These are phyloP conservation scores for Trichosporon asahii DNA, from an alignment of 1,284 basidiomycete genomes.

Conservation along the genomic window DNA sequence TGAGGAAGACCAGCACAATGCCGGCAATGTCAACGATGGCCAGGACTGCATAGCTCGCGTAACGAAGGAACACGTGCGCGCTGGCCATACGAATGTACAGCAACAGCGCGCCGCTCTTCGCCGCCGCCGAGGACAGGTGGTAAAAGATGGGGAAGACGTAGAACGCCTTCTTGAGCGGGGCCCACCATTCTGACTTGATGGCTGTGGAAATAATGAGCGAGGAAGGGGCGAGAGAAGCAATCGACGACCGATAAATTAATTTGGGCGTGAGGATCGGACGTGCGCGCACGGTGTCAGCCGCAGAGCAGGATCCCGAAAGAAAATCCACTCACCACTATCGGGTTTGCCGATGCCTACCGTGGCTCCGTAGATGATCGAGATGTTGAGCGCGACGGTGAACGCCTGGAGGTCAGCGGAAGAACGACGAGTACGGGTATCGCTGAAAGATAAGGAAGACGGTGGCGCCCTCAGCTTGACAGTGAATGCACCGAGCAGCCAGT, in stretches of 20 bases:
- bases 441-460: not conserved
- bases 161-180: slow-evolving; percentile 32
- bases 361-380: slow-evolving; percentile 40
- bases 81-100: slow-evolving; percentile 51
- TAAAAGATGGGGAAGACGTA: slow-evolving; percentile 50
- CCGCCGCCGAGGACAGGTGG: slow-evolving; percentile 46
- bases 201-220: slow-evolving; percentile 14
- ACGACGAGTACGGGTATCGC: slow-evolving; percentile 2
- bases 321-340: slow-evolving; percentile 33
- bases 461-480: not conserved
- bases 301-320: not conserved
- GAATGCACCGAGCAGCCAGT: not conserved
- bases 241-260: not conserved
- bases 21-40: slow-evolving; percentile 46
- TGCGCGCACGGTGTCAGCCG: slow-evolving; percentile 9
- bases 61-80: slow-evolving; percentile 44
- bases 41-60: slow-evolving; percentile 41
- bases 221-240: not conserved
- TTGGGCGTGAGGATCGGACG: not conserved
- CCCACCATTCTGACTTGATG: slow-evolving; percentile 26
- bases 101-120: slow-evolving; percentile 48
- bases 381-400: slow-evolving; percentile 35
- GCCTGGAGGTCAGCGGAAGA: slow-evolving; percentile 25
- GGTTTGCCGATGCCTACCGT: slow-evolving; percentile 40
- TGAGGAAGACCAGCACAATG: slow-evolving; percentile 46